These are phyloP conservation scores for Cyclotella sp. DNA, from an alignment of 108 stramenopile genomes.

Conservation along the genomic window DNA sequence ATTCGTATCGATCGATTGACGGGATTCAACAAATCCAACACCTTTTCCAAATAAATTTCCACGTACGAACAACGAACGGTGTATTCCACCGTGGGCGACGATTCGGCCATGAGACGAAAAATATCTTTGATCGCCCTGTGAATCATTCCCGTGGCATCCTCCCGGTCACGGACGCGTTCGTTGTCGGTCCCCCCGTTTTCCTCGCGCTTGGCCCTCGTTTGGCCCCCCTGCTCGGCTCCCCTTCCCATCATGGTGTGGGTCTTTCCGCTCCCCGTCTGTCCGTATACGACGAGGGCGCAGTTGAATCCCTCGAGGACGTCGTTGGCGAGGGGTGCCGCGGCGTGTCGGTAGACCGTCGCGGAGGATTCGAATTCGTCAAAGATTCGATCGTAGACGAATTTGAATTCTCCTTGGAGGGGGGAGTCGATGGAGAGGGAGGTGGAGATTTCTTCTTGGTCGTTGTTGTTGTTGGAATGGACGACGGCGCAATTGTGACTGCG, in stretches of 20 bases:
- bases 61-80: slow-evolving; percentile 88
- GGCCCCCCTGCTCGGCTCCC: background rate
- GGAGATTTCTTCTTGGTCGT: background rate
- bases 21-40: slow-evolving; percentile 88
- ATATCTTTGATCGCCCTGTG: slow-evolving; percentile 62
- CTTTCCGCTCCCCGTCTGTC: slow-evolving; percentile 57
- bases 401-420: slow-evolving; percentile 62
- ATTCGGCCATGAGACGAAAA: slow-evolving; percentile 58
- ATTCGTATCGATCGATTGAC: slow-evolving; percentile 40
- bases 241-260: slow-evolving; percentile 62
- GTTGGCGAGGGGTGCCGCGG: slow-evolving; percentile 39
- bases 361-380: slow-evolving; percentile 31
- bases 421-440: slow-evolving; percentile 64
- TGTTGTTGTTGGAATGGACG: slow-evolving; percentile 1
- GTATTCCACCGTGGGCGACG: slow-evolving; percentile 67
- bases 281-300: slow-evolving; percentile 50
- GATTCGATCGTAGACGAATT: slow-evolving; percentile 65
- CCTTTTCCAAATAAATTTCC: slow-evolving; percentile 95
- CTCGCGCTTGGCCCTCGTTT: background rate
- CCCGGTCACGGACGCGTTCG: too few species aligned
- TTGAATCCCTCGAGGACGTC: slow-evolving; percentile 53
- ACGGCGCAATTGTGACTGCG: slow-evolving; percentile 70
- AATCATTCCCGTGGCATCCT: slow-evolving; percentile 64
- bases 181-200: background rate
- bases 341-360: slow-evolving; percentile 22